phyloP scores from a whole-genome alignment of 306 rosid genomes.

The Medicago truncatula region DNA sequence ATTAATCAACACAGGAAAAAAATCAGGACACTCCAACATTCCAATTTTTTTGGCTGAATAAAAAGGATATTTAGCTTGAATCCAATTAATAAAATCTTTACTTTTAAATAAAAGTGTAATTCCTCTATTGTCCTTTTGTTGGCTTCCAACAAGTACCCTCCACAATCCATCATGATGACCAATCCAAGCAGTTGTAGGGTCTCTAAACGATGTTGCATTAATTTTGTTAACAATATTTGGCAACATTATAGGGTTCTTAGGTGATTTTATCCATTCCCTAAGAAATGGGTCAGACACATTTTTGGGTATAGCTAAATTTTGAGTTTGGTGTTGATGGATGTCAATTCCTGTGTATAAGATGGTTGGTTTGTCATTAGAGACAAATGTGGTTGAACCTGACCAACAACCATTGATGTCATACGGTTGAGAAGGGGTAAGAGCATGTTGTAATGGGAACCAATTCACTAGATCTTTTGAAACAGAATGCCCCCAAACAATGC shows the following conservation, averaged over 20 bases:
- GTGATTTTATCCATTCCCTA: slow-evolving; percentile 46
- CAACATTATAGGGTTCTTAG: slow-evolving; percentile 38
- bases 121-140: slow-evolving; percentile 39
- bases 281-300: slow-evolving; percentile 51
- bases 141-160: slow-evolving; percentile 57
- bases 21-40: slow-evolving; percentile 68
- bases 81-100: slow-evolving; percentile 54
- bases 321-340: slow-evolving; percentile 28
- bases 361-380: slow-evolving; percentile 1
- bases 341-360: slow-evolving; percentile 46
- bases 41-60: slow-evolving; percentile 43
- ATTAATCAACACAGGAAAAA: slow-evolving; percentile 48
- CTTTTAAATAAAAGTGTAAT: slow-evolving; percentile 50
- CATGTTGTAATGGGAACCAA: slow-evolving; percentile 42
- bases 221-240: slow-evolving; percentile 31
- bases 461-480: slow-evolving; percentile 48
- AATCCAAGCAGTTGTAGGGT: slow-evolving; percentile 53
- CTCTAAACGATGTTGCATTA: slow-evolving; percentile 44
- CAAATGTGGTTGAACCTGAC: slow-evolving; percentile 52
- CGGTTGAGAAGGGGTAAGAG: slow-evolving; percentile 34
- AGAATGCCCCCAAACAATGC: slow-evolving; percentile 50
- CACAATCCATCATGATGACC: slow-evolving; percentile 47
- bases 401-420: slow-evolving; percentile 47
- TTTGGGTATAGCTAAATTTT: slow-evolving; percentile 45
- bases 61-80: slow-evolving; percentile 42